Conservation (phyloP, 306 rosid genomes). For the Lablab purpureus region DNA sequence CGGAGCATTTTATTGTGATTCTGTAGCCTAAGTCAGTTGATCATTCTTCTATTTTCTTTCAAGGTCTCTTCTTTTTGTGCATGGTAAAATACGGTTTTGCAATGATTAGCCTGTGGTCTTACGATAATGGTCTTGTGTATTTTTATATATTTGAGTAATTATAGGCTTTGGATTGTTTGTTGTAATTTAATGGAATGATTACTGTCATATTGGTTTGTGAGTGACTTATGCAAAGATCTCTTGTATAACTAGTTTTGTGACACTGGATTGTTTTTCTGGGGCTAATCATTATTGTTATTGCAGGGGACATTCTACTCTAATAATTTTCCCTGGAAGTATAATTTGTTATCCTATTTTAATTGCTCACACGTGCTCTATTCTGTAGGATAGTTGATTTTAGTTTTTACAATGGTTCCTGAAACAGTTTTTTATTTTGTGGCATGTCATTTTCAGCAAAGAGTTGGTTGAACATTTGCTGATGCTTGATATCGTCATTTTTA, state of each 20-base stretch:
- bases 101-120: too few relatives aligned
- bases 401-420: slow-evolving; percentile 13
- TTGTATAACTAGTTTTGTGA: too few relatives aligned
- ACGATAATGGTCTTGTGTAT: too few relatives aligned
- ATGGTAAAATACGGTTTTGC: slow-evolving; percentile 12
- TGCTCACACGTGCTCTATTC: slow-evolving; percentile 9
- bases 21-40: not conserved
- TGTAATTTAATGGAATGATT: too few relatives aligned
- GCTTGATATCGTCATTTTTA: slow-evolving; percentile 33
- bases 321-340: too few relatives aligned
- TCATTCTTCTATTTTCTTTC: not conserved
- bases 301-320: slow-evolving; percentile 17
- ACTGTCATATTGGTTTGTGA: too few relatives aligned
- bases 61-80: slow-evolving; percentile 3
- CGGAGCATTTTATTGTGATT: slow-evolving; percentile 20
- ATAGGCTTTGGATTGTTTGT: too few relatives aligned
- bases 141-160: too few relatives aligned
- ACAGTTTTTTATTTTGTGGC: not conserved
- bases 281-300: too few relatives aligned
- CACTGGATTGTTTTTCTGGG: too few relatives aligned
- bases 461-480: slow-evolving; percentile 28
- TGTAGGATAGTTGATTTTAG: not conserved
- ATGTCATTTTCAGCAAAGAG: slow-evolving; percentile 1
- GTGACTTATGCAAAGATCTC: too few relatives aligned
- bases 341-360: slow-evolving; percentile 6